phyloP scores from a whole-genome alignment of 2,329 filamentous ascomycete genomes.

The Emmonsiellopsis sp. region DNA sequence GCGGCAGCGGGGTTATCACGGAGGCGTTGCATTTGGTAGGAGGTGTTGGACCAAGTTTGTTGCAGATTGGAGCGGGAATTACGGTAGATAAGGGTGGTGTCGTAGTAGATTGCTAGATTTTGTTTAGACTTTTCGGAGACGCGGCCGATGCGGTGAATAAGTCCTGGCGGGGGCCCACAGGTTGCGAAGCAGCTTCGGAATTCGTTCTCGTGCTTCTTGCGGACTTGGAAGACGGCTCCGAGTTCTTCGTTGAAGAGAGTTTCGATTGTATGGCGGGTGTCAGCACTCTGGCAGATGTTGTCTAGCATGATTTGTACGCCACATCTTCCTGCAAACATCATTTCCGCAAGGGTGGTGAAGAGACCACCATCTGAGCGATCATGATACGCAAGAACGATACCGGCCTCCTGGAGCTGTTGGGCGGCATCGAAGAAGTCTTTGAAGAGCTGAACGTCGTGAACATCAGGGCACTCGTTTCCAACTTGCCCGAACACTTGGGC shows the following conservation, averaged over 20 bases:
- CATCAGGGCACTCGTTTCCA: constrained; percentile 75
- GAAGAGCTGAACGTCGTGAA: constrained; percentile 70
- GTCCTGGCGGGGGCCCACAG: constrained; percentile 69
- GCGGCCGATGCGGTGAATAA: constrained; percentile 76
- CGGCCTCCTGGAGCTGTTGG: constrained; percentile 54
- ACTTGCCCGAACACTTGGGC: constrained; percentile 83
- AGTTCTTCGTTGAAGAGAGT: constrained; percentile 93
- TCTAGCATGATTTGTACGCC: constrained; percentile 81
- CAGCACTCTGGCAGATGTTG: constrained; percentile 48
- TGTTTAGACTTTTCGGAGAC: constrained; percentile 61
- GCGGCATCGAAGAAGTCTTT: constrained; percentile 89
- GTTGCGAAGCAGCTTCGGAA: constrained; percentile 89
- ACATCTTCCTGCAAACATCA: constrained; percentile 95
- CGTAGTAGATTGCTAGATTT: constrained; percentile 65
- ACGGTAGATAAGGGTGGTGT: constrained; percentile 57
- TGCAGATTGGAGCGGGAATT: constrained; percentile 66
- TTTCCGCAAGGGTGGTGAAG: constrained; percentile 82
- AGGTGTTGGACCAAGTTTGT: constrained; percentile 80
- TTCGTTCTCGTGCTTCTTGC: constrained; percentile 69
- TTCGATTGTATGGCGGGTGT: constrained; percentile 57
- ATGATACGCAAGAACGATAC: constrained; percentile 83
- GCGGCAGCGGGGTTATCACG: constrained; percentile 83
- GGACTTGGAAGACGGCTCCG: constrained; percentile 90
- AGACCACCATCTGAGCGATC: constrained; percentile 90
- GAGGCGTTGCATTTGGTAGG: constrained; percentile 80